Conservation (phyloP, 768 basidiomycete species). For the Podaxis sp. region DNA sequence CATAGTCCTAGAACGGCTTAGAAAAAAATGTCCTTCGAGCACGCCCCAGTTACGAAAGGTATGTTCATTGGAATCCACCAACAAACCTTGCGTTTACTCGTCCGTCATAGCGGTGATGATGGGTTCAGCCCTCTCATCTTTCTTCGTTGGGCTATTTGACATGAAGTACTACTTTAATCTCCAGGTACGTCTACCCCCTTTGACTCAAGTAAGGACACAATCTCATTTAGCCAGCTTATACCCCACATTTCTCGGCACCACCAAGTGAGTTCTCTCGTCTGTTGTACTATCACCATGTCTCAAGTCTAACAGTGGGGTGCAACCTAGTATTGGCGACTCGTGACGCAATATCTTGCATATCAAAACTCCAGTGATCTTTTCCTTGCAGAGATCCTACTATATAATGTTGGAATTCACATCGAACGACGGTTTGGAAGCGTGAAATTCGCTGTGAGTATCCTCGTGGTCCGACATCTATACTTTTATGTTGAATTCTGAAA, state of each 20-base stretch:
- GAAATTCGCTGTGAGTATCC: constrained; percentile 76
- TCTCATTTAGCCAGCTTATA: constrained; percentile 49
- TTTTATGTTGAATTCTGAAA: neutral
- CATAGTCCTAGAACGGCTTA: too few species aligned
- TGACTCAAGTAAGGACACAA: constrained; percentile 17
- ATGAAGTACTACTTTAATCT: constrained; percentile 88
- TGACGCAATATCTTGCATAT: constrained; percentile 72
- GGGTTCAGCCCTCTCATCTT: constrained; percentile 64
- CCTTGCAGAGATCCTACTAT: constrained; percentile 70
- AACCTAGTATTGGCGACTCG: constrained; percentile 81
- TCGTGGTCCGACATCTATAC: constrained; percentile 5
- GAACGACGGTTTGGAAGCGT: constrained; percentile 86
- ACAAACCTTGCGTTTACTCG: neutral
- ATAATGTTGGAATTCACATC: constrained; percentile 64
- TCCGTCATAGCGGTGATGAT: constrained; percentile 69
- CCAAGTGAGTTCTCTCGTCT: constrained; percentile 52
- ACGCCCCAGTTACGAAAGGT: constrained; percentile 87
- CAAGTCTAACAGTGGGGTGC: constrained; percentile 26
- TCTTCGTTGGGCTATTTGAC: constrained; percentile 76
- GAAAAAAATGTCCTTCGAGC: constrained; percentile 67
- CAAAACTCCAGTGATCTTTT: constrained; percentile 86
- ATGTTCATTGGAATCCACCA: neutral
- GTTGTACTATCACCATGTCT: constrained; percentile 19
- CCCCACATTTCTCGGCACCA: constrained; percentile 90
- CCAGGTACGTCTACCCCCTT: constrained; percentile 46